Evolutionary conservation across 345 rosid genomes (phyloP).

Genomic region (Diplotaxis tenuifolia): DNA sequence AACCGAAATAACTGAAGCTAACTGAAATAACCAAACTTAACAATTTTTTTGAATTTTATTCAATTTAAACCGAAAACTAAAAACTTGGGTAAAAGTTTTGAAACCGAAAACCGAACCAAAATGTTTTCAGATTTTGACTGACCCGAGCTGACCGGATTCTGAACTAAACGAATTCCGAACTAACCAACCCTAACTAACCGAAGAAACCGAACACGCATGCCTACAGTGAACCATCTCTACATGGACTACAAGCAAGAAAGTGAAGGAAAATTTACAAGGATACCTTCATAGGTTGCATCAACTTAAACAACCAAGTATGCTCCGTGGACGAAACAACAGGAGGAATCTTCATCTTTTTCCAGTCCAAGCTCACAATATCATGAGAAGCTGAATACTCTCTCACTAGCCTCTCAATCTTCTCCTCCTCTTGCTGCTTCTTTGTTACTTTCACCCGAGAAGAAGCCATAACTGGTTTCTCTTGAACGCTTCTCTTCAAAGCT

Average conservation of each 20-base stretch:
- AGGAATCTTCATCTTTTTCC: conserved; percentile 96
- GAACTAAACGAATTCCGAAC: too few relatives aligned
- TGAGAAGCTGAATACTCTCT: conserved; percentile 73
- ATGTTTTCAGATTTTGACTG: too few relatives aligned
- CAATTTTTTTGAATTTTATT: too few relatives aligned
- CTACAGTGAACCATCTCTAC: not conserved
- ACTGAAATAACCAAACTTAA: too few relatives aligned
- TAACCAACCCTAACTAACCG: too few relatives aligned
- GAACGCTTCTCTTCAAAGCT: conserved; percentile 46
- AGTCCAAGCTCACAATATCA: conserved; percentile 73
- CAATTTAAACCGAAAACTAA: too few relatives aligned
- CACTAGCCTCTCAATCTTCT: conserved; percentile 70
- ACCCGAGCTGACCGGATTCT: too few relatives aligned
- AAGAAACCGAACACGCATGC: too few relatives aligned
- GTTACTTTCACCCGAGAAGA: conserved; percentile 27
- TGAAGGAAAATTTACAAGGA: not conserved
- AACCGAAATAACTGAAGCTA: too few relatives aligned
- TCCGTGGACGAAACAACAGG: conserved; percentile 81
- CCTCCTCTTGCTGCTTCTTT: conserved; percentile 40
- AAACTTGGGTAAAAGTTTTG: too few relatives aligned
- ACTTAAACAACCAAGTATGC: conserved; percentile 86
- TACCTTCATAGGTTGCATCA: conserved; percentile 96
- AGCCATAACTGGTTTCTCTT: conserved; percentile 30
- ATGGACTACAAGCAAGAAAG: not conserved
- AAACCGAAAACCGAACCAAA: too few relatives aligned